phyloP scores from a whole-genome alignment of 371 early-diverging fungal species.

The Lichtheimia hyalospora region DNA sequence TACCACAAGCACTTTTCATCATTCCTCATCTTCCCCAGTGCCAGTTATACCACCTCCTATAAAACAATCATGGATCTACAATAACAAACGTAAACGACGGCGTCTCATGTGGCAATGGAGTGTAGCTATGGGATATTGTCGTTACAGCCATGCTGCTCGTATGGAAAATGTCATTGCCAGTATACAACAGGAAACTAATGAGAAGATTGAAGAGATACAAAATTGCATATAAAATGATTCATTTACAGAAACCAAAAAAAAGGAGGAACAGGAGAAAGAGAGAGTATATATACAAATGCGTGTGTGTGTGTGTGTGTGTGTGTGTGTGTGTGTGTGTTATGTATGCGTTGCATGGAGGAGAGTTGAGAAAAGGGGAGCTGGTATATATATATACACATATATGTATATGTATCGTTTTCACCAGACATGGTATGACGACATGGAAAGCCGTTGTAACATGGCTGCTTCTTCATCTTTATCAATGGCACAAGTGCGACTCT shows the following conservation, averaged over 20 bases:
- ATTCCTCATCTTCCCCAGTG: slow-evolving; percentile 1
- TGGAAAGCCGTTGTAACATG: slow-evolving; percentile 8
- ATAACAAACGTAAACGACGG: slow-evolving; percentile 12
- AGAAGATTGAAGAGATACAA: neutral
- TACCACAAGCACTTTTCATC: slow-evolving; percentile 4
- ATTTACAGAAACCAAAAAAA: neutral
- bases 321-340: too few species aligned
- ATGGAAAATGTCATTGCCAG: slow-evolving; percentile 13
- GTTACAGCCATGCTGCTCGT: slow-evolving; percentile 16
- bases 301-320: neutral
- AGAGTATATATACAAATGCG: neutral
- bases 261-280: neutral
- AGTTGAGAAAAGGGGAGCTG: neutral
- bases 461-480: slow-evolving; percentile 6
- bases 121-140: slow-evolving; percentile 26
- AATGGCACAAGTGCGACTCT: slow-evolving; percentile 6
- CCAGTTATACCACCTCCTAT: neutral
- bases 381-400: too few species aligned
- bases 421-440: slow-evolving; percentile 9
- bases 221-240: neutral
- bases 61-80: neutral
- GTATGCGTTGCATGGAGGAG: neutral
- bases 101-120: slow-evolving; percentile 29
- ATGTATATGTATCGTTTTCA: too few species aligned
- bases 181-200: slow-evolving; percentile 3